Evolutionary conservation across 345 rosid genomes (phyloP).

Genomic region (Melaleuca quinquenervia): DNA sequence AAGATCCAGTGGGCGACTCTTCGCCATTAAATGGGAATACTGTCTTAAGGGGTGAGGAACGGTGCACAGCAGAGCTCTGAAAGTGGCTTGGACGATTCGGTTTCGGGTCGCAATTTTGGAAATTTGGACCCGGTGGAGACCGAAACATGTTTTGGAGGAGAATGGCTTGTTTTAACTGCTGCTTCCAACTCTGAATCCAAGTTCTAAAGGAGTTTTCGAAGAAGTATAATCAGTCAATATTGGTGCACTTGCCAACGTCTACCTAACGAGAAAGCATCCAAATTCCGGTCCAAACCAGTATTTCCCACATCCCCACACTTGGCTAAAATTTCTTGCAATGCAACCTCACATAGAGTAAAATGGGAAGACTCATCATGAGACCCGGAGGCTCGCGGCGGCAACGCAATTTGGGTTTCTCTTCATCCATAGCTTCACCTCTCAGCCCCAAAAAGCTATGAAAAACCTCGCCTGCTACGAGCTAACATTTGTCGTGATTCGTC

Average conservation of each 20-base stretch:
- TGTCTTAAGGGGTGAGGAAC: background rate
- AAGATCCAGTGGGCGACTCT: background rate
- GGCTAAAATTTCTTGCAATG: background rate
- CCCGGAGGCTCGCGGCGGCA: background rate
- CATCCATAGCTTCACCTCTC: background rate
- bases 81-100: background rate
- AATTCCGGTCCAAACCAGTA: background rate
- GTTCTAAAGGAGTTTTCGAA: background rate
- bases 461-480: background rate
- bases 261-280: too few species aligned
- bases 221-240: background rate
- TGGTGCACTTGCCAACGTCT: background rate
- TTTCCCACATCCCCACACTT: background rate
- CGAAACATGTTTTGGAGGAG: too few species aligned
- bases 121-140: background rate
- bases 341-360: background rate
- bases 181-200: background rate
- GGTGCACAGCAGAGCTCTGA: background rate
- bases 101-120: background rate
- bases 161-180: background rate
- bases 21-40: background rate
- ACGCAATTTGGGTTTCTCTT: background rate
- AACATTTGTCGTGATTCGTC: background rate
- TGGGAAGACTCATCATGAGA: background rate
- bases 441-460: background rate